These are phyloP conservation scores for Capsicum rhomboideum DNA, from an alignment of 257 asterid genomes.

Conservation along the genomic window DNA sequence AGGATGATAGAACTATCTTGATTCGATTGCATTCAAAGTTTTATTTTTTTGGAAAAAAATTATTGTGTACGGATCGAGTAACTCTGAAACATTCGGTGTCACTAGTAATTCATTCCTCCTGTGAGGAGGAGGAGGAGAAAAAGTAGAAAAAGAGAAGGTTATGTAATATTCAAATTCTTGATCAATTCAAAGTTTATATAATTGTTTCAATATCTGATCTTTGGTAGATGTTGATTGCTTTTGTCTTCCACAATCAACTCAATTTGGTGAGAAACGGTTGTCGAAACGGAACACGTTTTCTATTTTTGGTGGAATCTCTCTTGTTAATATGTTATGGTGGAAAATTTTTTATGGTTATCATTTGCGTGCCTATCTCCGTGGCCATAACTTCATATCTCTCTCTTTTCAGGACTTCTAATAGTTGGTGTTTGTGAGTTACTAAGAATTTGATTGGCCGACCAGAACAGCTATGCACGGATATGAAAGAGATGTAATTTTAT, in stretches of 20 bases:
- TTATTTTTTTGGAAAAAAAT: neutral
- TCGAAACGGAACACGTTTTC: neutral
- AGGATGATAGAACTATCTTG: neutral
- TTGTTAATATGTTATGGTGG: neutral
- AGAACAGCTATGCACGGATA: conserved; percentile 33
- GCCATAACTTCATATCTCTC: neutral
- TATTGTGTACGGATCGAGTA: neutral
- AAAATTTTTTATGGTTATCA: neutral
- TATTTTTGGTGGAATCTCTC: neutral
- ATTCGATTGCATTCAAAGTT: neutral
- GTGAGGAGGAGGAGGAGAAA: neutral
- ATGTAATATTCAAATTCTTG: neutral
- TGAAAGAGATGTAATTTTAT: conserved; percentile 26
- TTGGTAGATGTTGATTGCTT: neutral
- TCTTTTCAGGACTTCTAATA: neutral
- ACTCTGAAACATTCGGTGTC: neutral
- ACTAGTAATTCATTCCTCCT: no score
- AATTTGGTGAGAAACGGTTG: neutral
- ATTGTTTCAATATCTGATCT: neutral
- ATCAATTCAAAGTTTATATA: neutral
- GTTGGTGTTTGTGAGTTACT: neutral
- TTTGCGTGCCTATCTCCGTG: neutral
- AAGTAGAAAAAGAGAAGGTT: neutral
- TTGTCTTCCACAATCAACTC: neutral
- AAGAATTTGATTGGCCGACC: neutral